Percentiles rank a stretch among this genome's conserved stretches.
These are phyloP conservation scores for Wallemia ichthyophaga DNA, from an alignment of 1,284 basidiomycete species.

Conservation along the genomic window DNA sequence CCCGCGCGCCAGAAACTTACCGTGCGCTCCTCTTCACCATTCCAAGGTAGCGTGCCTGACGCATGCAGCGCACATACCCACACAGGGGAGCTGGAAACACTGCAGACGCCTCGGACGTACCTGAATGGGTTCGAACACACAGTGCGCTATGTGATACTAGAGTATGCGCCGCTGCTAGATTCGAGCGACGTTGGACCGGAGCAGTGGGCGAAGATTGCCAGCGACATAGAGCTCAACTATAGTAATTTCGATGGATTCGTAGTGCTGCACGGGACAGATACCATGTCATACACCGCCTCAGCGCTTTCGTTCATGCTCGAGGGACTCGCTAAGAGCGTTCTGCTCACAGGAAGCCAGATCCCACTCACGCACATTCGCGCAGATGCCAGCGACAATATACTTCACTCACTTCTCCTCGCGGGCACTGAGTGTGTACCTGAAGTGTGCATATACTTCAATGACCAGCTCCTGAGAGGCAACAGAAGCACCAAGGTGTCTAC, in stretches of 20 bases:
- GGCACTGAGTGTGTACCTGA: conserved; percentile 74
- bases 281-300: conserved; percentile 64
- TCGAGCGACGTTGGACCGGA: conserved; percentile 6
- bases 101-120: neutral
- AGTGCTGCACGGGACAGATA: conserved; percentile 50
- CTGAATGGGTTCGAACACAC: neutral
- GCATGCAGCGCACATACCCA: neutral
- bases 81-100: neutral
- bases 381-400: conserved; percentile 62
- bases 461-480: conserved; percentile 58
- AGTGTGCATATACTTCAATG: conserved; percentile 62
- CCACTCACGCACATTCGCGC: conserved; percentile 62
- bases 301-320: conserved; percentile 67
- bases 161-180: neutral
- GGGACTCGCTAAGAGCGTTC: conserved; percentile 37
- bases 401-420: conserved; percentile 60
- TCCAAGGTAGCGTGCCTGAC: neutral
- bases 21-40: neutral
- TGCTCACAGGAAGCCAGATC: conserved; percentile 73
- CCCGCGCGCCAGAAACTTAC: neutral
- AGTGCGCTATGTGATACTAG: neutral
- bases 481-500: conserved; percentile 45
- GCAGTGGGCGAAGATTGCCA: conserved; percentile 70
- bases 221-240: conserved; percentile 73
- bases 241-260: conserved; percentile 58